These are phyloP conservation scores for Quercus wislizeni DNA, from an alignment of 306 rosid genomes.

Conservation along the genomic window DNA sequence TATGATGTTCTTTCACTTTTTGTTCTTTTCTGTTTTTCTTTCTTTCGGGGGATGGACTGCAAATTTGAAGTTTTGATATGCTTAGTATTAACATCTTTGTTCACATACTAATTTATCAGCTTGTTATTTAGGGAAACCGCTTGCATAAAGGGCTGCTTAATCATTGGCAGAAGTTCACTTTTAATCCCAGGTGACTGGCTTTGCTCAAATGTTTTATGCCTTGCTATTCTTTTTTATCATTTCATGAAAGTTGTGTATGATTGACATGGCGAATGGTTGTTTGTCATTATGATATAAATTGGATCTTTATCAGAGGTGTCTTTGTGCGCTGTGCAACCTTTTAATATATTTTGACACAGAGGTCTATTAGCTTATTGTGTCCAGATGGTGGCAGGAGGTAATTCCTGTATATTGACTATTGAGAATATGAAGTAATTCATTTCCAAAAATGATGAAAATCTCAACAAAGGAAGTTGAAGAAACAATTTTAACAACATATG, in stretches of 20 bases:
- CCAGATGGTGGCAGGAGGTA: background rate
- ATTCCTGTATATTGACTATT: background rate
- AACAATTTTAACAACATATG: background rate
- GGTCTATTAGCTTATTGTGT: background rate
- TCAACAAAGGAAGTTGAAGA: background rate
- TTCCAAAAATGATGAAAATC: background rate
- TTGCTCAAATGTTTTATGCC: constrained; percentile 22
- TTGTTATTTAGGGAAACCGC: constrained; percentile 73
- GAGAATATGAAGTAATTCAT: background rate
- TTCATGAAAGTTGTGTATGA: constrained; percentile 1
- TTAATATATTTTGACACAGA: too few species aligned
- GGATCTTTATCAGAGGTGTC: background rate
- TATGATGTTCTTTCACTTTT: background rate
- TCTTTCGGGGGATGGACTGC: background rate
- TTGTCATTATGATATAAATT: background rate
- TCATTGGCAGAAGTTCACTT: constrained; percentile 96
- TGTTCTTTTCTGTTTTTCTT: background rate
- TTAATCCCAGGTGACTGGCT: constrained; percentile 85
- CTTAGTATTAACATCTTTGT: background rate
- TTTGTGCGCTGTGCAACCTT: background rate
- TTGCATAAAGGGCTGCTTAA: constrained; percentile 79
- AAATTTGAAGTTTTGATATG: background rate
- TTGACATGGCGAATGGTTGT: background rate
- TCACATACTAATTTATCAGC: constrained; percentile 16
- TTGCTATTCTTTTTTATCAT: background rate